Evolutionary conservation across 192 early-diverging fungal species (phyloP), one percentile per base, ranked within the genome.

Genomic region (Phlyctochytrium arcticum): DNA sequence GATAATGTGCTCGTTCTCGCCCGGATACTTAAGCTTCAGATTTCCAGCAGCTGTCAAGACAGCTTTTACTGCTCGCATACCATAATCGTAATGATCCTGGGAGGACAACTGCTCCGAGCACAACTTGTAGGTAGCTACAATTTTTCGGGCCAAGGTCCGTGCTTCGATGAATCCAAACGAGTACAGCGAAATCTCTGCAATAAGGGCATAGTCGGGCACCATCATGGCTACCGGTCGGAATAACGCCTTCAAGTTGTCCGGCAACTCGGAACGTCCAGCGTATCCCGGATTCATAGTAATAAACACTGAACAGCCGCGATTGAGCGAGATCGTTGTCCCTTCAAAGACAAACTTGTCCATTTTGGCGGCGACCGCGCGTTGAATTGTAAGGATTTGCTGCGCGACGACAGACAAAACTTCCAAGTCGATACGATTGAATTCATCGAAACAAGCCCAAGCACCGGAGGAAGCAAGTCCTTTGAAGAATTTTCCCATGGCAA

Each of bases 281-380:
- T 85, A 85, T 42, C 83, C 83, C 29, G 83, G 83, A 60, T 85
- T 85, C 83, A 85, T 85, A 19, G 83, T 85, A 44, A 85, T 85
- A 46, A 84, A 85, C 3, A 74, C 80, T 15, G 81, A 84, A 62
- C 83, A 85, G 19, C 80, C 79, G 6, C 68, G 51, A 48, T 82
- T 85, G 24, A 85, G 60, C n/a, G 79, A 73, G 54, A 85, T 85
- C 6, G 71, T 77, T 23, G 79, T 85, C 3, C 83, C 83, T 69
- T 85, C 83, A 71, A 85, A 85, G 7, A 85, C 76, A 79, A 85
- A 85, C 57, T 80, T 84, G 29, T 82, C 77, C 32, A 84, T 33
- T 37, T 85, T 80, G 5, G 81, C 79, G 2, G 69, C 79, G 4
- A 82, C 80, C 19, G 83, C 83, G 6, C 79, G 57, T 57, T 83